A percentile compares a stretch with the other conserved stretches of the same genome.
phyloP scores from a whole-genome alignment of 441 rosid species.

The Gossypium gossypioides region DNA sequence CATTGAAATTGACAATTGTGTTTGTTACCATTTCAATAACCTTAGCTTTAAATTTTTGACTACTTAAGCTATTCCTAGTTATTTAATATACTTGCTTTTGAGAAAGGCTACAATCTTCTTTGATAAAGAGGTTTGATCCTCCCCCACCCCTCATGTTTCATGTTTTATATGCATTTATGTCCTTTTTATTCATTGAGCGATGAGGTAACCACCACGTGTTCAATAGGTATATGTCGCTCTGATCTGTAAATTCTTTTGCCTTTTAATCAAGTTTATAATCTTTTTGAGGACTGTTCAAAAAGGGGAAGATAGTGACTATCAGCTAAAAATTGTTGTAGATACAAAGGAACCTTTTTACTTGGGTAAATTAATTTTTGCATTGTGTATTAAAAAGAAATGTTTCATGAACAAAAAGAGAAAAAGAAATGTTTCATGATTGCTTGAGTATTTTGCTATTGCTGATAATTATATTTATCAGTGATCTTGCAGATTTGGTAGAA shows the following conservation, averaged over 20 bases:
- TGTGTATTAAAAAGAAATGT: background rate
- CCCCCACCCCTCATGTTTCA: background rate
- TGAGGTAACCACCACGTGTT: background rate
- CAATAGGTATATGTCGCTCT: background rate
- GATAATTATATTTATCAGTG: conserved; percentile 45
- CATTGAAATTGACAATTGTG: background rate
- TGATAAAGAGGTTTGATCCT: background rate
- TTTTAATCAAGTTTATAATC: background rate
- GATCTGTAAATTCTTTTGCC: background rate
- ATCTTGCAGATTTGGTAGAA: conserved; percentile 92
- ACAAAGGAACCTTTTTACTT: background rate
- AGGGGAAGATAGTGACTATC: background rate
- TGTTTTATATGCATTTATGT: background rate
- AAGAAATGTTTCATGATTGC: background rate
- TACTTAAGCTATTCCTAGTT: background rate
- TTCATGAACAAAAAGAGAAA: background rate
- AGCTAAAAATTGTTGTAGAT: background rate
- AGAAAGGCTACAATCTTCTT: background rate
- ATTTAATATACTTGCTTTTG: background rate
- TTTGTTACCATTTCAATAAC: background rate
- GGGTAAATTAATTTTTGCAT: background rate
- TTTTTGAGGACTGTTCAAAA: background rate
- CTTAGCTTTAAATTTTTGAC: conserved; percentile 6
- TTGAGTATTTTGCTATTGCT: conserved; percentile 13
- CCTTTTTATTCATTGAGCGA: background rate